Percentiles rank a stretch among this genome's conserved stretches.
phyloP scores from a whole-genome alignment of 805 yeast species.

The Yamadazyma sp. region DNA sequence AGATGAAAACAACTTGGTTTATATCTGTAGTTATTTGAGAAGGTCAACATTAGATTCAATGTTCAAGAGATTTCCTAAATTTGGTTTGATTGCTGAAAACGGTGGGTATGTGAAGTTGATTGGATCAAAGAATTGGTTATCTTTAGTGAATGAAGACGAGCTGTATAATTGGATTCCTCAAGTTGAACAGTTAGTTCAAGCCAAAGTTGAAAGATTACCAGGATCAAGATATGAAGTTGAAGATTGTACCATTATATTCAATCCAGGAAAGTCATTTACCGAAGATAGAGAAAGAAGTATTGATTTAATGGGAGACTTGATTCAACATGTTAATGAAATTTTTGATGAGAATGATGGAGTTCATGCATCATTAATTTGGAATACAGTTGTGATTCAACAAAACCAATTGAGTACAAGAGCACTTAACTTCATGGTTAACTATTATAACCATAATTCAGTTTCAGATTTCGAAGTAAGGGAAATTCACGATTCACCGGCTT shows the following conservation, averaged over 20 bases:
- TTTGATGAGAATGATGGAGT: slow-evolving; percentile 49
- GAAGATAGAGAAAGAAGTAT: slow-evolving; percentile 60
- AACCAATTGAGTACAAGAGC: slow-evolving; percentile 56
- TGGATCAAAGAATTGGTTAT: slow-evolving; percentile 54
- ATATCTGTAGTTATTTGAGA: slow-evolving; percentile 64
- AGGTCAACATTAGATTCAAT: slow-evolving; percentile 62
- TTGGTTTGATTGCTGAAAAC: slow-evolving; percentile 87
- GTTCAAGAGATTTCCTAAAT: slow-evolving; percentile 61
- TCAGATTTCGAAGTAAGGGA: slow-evolving; percentile 24
- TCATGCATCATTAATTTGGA: slow-evolving; percentile 74
- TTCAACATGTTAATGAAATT: slow-evolving; percentile 78
- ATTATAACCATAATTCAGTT: slow-evolving; percentile 24
- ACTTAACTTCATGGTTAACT: slow-evolving; percentile 47
- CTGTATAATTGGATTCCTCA: slow-evolving; percentile 56
- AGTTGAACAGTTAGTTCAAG: slow-evolving; percentile 50
- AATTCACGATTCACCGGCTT: slow-evolving; percentile 9
- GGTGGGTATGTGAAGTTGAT: slow-evolving; percentile 74
- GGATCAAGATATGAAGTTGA: slow-evolving; percentile 70
- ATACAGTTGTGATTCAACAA: slow-evolving; percentile 70
- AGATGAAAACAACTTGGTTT: slow-evolving; percentile 64
- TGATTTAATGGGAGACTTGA: slow-evolving; percentile 75
- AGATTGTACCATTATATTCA: slow-evolving; percentile 74
- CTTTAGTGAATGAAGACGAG: slow-evolving; percentile 51
- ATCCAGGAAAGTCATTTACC: slow-evolving; percentile 65
- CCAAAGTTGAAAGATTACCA: slow-evolving; percentile 74